Conservation (phyloP, 345 rosid genomes). For the Toxicodendron radicans region DNA sequence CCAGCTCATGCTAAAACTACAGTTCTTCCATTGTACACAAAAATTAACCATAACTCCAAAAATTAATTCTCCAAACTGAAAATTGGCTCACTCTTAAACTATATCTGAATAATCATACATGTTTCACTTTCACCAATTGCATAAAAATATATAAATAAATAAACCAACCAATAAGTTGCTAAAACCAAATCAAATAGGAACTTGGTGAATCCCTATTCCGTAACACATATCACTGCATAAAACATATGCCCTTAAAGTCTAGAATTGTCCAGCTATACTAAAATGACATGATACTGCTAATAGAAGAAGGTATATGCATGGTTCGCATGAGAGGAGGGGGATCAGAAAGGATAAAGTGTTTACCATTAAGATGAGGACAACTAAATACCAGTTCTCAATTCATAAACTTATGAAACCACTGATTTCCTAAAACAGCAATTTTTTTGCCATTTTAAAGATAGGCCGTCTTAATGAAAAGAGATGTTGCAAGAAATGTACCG, state of each 20-base stretch:
- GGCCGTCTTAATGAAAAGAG: background rate
- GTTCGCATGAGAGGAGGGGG: background rate
- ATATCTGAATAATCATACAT: background rate
- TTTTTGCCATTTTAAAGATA: background rate
- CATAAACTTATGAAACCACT: background rate
- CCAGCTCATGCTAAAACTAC: background rate
- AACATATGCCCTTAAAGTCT: background rate
- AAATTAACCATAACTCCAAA: background rate
- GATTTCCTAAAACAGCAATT: background rate
- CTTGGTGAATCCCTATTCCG: background rate
- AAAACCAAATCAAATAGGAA: background rate
- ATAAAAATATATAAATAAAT: background rate
- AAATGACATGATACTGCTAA: background rate
- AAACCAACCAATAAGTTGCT: background rate
- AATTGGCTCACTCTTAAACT: background rate
- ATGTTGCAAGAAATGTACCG: constrained; percentile 50
- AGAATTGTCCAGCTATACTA: background rate
- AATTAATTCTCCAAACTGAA: background rate
- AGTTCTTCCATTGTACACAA: background rate
- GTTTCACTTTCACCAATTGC: background rate
- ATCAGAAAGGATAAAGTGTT: background rate
- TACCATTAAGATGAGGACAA: background rate
- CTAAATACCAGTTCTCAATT: background rate
- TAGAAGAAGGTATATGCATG: background rate
- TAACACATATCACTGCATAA: background rate